phyloP scores from a whole-genome alignment of 1,284 basidiomycete species.

The Leccinum griseonigrum region DNA sequence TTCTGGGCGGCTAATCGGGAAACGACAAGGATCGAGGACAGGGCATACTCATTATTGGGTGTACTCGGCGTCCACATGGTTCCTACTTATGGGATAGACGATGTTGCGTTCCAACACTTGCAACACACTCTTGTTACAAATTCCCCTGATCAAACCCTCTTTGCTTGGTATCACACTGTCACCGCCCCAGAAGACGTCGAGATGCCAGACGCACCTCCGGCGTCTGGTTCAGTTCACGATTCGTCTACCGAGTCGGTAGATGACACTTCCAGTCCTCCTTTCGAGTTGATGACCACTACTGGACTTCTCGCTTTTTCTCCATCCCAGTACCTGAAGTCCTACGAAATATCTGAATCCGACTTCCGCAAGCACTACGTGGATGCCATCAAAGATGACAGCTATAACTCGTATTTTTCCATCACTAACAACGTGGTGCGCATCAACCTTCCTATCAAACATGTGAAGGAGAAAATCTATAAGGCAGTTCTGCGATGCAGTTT shows the following conservation, averaged over 20 bases:
- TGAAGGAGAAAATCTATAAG: slow-evolving; percentile 20
- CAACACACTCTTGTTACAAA: slow-evolving; percentile 21
- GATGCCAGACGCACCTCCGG: slow-evolving; percentile 1
- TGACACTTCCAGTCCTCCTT: neutral
- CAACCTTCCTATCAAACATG: slow-evolving; percentile 18
- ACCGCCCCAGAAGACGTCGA: slow-evolving; percentile 7
- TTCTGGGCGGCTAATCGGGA: slow-evolving; percentile 24
- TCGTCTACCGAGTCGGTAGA: neutral
- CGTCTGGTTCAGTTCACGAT: neutral
- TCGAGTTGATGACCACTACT: slow-evolving; percentile 7
- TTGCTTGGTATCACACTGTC: slow-evolving; percentile 21
- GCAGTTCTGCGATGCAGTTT: slow-evolving; percentile 26
- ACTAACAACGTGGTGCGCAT: slow-evolving; percentile 24
- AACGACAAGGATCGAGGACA: slow-evolving; percentile 23
- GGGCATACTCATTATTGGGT: slow-evolving; percentile 29
- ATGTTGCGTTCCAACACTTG: slow-evolving; percentile 21
- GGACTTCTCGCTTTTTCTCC: slow-evolving; percentile 27
- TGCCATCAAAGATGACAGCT: slow-evolving; percentile 12
- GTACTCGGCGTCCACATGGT: slow-evolving; percentile 21
- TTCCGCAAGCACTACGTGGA: slow-evolving; percentile 23
- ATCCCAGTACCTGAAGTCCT: slow-evolving; percentile 15
- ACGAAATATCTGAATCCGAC: slow-evolving; percentile 21
- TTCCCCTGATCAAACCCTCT: slow-evolving; percentile 28
- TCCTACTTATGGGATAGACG: slow-evolving; percentile 21
- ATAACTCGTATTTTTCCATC: slow-evolving; percentile 18